phyloP scores from a whole-genome alignment of 2,329 filamentous ascomycete genomes.

The Talaromyces sp. region DNA sequence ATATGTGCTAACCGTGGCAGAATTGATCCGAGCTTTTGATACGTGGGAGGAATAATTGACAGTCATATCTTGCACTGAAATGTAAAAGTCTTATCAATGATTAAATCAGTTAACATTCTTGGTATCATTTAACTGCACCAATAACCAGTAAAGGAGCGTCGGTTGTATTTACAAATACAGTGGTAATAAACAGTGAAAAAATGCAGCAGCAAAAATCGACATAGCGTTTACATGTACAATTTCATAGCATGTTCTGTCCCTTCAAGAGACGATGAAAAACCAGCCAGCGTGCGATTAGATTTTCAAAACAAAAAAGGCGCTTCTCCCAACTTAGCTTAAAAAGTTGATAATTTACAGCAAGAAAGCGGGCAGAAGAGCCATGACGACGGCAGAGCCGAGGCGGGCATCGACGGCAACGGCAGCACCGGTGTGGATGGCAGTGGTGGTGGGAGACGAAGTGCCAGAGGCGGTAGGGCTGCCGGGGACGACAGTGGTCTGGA shows the following conservation, averaged over 20 bases:
- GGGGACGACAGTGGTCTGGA: conserved; percentile 11
- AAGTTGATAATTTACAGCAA: background rate
- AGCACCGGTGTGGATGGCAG: conserved; percentile 1
- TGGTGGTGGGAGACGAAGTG: background rate
- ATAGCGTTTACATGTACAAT: background rate
- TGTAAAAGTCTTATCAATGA: background rate
- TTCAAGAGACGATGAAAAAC: background rate
- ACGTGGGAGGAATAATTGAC: background rate
- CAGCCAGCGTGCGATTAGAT: background rate
- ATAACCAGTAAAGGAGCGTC: conserved; percentile 2
- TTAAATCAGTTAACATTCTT: background rate
- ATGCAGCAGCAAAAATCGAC: background rate
- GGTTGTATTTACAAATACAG: conserved; percentile 1
- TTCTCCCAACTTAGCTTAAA: background rate
- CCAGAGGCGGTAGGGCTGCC: background rate
- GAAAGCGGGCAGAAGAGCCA: conserved; percentile 7
- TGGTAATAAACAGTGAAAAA: background rate
- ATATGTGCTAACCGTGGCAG: conserved; percentile 3
- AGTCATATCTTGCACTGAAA: background rate
- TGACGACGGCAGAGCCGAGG: background rate
- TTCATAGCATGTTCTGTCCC: background rate
- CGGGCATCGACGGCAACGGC: background rate
- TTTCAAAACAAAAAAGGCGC: background rate
- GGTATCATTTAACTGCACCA: background rate
- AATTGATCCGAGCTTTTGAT: conserved; percentile 13